phyloP scores from a whole-genome alignment of 148 eudicot genomes.

The Selenicereus undatus region DNA sequence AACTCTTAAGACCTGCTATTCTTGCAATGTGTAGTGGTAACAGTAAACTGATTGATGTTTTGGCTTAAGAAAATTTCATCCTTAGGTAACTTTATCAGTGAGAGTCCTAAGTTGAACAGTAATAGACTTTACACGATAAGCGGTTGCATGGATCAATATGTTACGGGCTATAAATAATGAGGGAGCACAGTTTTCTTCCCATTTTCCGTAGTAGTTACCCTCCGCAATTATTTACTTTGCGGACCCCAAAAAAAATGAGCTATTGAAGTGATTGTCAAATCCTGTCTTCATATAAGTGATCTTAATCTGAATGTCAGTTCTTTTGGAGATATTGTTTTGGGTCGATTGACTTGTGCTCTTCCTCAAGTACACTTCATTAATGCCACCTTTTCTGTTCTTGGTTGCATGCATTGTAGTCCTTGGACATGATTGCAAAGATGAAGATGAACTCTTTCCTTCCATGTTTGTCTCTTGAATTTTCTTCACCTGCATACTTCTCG shows the following conservation, averaged over 20 bases:
- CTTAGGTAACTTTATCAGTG: not conserved
- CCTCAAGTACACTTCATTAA: no score
- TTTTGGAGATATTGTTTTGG: not conserved
- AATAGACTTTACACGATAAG: not conserved
- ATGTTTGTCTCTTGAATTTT: no score
- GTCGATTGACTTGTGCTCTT: not conserved
- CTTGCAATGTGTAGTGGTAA: not conserved
- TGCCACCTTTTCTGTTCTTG: no score
- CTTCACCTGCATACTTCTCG: not conserved
- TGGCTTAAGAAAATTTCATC: not conserved
- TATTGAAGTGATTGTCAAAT: not conserved
- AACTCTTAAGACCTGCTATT: constrained; percentile 12
- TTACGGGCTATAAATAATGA: not conserved
- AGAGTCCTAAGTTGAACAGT: not conserved
- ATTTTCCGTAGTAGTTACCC: not conserved
- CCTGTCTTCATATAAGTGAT: not conserved
- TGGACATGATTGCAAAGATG: not conserved
- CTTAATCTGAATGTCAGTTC: not conserved
- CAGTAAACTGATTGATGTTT: not conserved
- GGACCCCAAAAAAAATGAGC: no score
- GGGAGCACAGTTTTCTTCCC: not conserved
- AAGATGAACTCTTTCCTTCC: not conserved
- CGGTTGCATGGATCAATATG: no score
- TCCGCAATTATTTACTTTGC: no score
- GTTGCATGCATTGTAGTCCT: no score